These are phyloP conservation scores for Solanum chiquidenum DNA, from an alignment of 257 asterid genomes.

Conservation along the genomic window DNA sequence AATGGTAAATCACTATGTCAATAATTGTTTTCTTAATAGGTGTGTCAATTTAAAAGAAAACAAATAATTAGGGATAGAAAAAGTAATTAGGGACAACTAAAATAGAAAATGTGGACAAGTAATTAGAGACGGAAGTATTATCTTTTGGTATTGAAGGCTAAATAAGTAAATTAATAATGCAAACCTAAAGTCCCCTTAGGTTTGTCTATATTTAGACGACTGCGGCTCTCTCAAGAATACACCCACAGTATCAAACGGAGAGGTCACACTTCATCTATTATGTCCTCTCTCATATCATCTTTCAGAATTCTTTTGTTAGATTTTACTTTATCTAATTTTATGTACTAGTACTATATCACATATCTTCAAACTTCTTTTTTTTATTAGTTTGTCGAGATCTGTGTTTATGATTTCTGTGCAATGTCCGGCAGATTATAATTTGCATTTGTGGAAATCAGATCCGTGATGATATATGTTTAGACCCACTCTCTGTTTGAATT, in stretches of 20 bases:
- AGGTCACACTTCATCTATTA: not conserved
- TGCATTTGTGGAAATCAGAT: not conserved
- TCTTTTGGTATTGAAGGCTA: not conserved
- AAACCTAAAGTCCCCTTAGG: not conserved
- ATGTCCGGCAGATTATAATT: not conserved
- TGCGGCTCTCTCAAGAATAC: not conserved
- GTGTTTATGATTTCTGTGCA: not conserved
- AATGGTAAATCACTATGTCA: too few relatives aligned
- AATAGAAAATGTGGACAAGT: too few relatives aligned
- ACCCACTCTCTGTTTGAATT: not conserved
- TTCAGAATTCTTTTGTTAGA: not conserved
- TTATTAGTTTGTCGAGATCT: not conserved
- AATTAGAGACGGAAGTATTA: too few relatives aligned
- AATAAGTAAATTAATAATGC: not conserved
- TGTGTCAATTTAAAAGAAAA: too few relatives aligned
- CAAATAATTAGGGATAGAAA: too few relatives aligned
- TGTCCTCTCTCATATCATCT: not conserved
- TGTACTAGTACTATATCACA: not conserved
- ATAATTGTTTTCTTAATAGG: too few relatives aligned
- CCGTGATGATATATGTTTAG: not conserved
- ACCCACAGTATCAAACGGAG: not conserved
- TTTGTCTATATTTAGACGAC: not conserved
- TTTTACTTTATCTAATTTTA: not conserved
- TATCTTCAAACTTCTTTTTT: not conserved
- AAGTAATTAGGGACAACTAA: too few relatives aligned